Conservation (phyloP, 2,329 filamentous ascomycete genomes). For the Blumeria graminis region DNA sequence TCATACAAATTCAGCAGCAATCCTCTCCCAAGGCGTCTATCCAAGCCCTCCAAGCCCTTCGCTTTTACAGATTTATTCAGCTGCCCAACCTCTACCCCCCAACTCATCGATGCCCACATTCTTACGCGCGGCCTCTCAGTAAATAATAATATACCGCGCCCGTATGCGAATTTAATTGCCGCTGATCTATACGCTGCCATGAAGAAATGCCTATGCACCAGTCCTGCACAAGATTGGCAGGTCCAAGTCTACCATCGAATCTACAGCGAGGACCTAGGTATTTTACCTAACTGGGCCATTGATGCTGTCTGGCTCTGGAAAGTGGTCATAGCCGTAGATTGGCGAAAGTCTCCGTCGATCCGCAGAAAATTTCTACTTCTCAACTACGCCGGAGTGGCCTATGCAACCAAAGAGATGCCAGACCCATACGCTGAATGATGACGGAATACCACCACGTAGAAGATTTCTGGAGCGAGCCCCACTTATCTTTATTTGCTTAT, state of each 20-base stretch:
- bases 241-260: background rate
- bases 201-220: background rate
- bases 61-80: background rate
- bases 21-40: background rate
- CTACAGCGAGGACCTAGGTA: background rate
- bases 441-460: too few relatives aligned
- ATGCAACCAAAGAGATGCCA: constrained; percentile 1
- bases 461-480: too few relatives aligned
- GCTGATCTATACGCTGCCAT: background rate
- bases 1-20: background rate
- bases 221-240: background rate
- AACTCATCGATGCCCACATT: background rate
- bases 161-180: background rate
- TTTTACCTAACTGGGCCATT: background rate
- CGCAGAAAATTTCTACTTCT: background rate
- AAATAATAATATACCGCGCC: background rate
- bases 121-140: background rate
- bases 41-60: background rate
- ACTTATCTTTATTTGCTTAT: too few relatives aligned
- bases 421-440: background rate
- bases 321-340: background rate
- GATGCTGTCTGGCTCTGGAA: background rate
- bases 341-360: background rate
- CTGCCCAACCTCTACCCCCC: background rate
- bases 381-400: background rate